These are phyloP conservation scores for Phytophthora parvispora DNA, from an alignment of 352 stramenopile genomes.

Conservation along the genomic window DNA sequence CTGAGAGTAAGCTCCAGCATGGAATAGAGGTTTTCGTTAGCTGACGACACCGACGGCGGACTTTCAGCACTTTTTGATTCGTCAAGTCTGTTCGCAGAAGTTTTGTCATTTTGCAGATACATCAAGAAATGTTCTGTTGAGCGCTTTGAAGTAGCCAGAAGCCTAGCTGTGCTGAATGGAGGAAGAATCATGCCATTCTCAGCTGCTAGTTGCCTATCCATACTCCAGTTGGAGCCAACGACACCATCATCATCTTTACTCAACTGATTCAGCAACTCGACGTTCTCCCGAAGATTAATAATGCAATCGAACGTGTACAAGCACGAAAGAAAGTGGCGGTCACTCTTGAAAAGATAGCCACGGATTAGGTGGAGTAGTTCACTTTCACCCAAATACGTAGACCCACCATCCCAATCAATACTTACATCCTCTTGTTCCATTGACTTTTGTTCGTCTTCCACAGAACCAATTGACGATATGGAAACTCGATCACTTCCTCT, in stretches of 20 bases:
- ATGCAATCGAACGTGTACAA: constrained; percentile 87
- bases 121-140: constrained; percentile 89
- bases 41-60: constrained; percentile 50
- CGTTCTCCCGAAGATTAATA: constrained; percentile 63
- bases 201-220: constrained; percentile 53
- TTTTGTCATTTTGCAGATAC: constrained; percentile 70
- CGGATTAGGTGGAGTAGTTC: constrained; percentile 81
- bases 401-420: constrained; percentile 37
- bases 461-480: constrained; percentile 10
- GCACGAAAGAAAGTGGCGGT: constrained; percentile 85
- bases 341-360: constrained; percentile 78
- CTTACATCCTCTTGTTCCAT: constrained; percentile 64
- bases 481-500: constrained; percentile 11
- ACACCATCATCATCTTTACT: constrained; percentile 45
- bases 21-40: constrained; percentile 89
- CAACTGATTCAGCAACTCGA: constrained; percentile 48
- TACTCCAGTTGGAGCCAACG: constrained; percentile 66
- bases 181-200: constrained; percentile 69
- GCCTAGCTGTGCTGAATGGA: constrained; percentile 86
- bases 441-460: constrained; percentile 50
- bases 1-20: constrained; percentile 86
- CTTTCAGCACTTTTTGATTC: constrained; percentile 2
- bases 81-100: constrained; percentile 7
- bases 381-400: constrained; percentile 75
- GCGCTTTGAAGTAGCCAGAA: constrained; percentile 72